Conservation (phyloP, 257 asterid genomes). For the Linaria vulgaris region DNA sequence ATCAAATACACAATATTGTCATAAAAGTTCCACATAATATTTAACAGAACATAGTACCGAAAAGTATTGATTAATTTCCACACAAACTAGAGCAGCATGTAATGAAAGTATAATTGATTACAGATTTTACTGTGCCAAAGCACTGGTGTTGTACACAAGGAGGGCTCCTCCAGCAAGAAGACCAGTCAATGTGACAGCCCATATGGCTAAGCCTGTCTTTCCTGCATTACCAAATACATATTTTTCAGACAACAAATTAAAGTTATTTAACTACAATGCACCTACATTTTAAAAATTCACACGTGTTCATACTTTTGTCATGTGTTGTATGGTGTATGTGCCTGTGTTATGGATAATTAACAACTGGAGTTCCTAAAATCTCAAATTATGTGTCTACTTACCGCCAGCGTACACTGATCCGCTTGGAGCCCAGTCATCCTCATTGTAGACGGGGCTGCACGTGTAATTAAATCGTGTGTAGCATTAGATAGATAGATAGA, state of each 20-base stretch:
- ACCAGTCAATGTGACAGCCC: slow-evolving; percentile 81
- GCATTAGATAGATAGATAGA: background rate
- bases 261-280: too few species aligned
- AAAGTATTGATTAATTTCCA: background rate
- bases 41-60: slow-evolving; percentile 1
- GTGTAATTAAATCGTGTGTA: background rate
- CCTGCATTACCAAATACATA: slow-evolving; percentile 35
- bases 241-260: too few species aligned
- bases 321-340: too few species aligned
- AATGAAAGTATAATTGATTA: background rate
- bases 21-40: slow-evolving; percentile 1
- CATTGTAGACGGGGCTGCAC: slow-evolving; percentile 80
- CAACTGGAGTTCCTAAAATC: background rate
- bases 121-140: slow-evolving; percentile 64
- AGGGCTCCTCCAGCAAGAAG: slow-evolving; percentile 93
- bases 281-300: too few species aligned
- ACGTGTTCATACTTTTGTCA: too few species aligned
- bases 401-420: slow-evolving; percentile 96
- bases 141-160: slow-evolving; percentile 96
- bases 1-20: background rate
- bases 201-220: slow-evolving; percentile 78
- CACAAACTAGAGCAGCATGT: background rate
- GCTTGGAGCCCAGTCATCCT: slow-evolving; percentile 72
- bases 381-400: slow-evolving; percentile 6
- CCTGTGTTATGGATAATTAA: too few species aligned